phyloP scores from a whole-genome alignment of 345 rosid species.

The Melaleuca quinquenervia region DNA sequence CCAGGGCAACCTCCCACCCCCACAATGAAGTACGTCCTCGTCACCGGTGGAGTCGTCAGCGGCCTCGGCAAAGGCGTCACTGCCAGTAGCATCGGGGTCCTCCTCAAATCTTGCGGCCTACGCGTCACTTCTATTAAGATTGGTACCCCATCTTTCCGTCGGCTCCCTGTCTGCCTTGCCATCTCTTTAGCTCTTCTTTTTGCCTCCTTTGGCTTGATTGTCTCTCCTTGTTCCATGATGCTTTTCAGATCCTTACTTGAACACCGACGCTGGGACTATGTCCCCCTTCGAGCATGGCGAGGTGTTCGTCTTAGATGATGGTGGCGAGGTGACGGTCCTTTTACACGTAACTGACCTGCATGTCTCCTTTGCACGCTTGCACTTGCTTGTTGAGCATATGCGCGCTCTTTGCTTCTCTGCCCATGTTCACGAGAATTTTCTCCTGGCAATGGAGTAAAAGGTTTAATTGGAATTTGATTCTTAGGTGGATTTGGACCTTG shows the following conservation, averaged over 20 bases:
- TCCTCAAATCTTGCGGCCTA: conserved; percentile 70
- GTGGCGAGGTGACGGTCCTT: conserved; percentile 64
- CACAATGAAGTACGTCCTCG: conserved; percentile 44
- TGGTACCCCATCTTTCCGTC: conserved; percentile 20
- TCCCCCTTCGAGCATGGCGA: conserved; percentile 98
- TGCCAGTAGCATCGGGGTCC: conserved; percentile 48
- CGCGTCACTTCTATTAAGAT: conserved; percentile 76
- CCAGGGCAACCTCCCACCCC: not conserved
- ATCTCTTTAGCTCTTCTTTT: not conserved
- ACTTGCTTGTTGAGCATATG: not conserved
- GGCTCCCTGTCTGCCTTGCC: not conserved
- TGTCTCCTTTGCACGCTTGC: not conserved
- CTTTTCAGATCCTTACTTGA: conserved; percentile 77
- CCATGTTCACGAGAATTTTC: not conserved
- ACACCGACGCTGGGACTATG: conserved; percentile 97
- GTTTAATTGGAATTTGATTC: not conserved
- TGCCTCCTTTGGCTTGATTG: not conserved
- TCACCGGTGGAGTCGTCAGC: conserved; percentile 53
- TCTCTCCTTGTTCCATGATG: not conserved
- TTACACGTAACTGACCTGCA: not conserved
- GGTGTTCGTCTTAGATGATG: conserved; percentile 92
- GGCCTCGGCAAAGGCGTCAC: conserved; percentile 58
- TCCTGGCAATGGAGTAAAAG: not conserved
- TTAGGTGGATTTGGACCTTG: conserved; percentile 98
- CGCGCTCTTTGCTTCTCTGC: not conserved